These are phyloP conservation scores for Sesbania bispinosa DNA, from an alignment of 306 rosid species.

Conservation along the genomic window DNA sequence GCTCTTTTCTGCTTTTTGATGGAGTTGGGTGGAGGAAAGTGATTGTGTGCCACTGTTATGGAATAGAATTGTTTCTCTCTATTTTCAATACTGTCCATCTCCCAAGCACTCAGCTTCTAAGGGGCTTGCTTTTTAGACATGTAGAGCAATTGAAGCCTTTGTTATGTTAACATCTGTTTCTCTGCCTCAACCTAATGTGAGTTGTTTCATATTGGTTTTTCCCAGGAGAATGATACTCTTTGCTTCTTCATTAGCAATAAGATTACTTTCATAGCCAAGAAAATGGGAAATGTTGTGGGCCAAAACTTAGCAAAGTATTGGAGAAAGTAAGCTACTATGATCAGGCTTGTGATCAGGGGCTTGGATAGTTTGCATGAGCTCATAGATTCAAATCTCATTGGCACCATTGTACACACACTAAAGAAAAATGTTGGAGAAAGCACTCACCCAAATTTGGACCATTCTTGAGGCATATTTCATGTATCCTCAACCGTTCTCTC, in stretches of 20 bases:
- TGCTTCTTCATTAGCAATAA: background rate
- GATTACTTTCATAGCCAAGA: background rate
- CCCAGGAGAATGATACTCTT: background rate
- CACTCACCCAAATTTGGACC: conserved; percentile 74
- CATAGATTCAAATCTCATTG: no score
- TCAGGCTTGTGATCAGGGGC: no score
- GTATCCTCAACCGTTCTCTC: conserved; percentile 72
- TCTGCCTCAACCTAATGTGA: background rate
- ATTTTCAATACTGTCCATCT: background rate
- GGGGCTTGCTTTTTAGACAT: background rate
- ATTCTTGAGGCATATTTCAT: conserved; percentile 86
- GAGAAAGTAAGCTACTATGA: no score
- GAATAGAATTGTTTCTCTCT: background rate
- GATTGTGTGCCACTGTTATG: background rate
- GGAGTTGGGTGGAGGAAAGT: background rate
- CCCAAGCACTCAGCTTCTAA: background rate
- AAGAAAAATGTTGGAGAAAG: background rate
- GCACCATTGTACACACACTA: no score
- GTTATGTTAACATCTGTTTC: background rate
- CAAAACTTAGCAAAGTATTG: background rate
- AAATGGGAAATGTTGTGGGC: background rate
- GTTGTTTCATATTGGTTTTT: background rate
- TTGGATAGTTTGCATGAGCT: no score
- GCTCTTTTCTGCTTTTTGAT: background rate
- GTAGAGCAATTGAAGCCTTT: background rate